Conservation (phyloP, 1,284 basidiomycete genomes). For the Trametes sp. region DNA sequence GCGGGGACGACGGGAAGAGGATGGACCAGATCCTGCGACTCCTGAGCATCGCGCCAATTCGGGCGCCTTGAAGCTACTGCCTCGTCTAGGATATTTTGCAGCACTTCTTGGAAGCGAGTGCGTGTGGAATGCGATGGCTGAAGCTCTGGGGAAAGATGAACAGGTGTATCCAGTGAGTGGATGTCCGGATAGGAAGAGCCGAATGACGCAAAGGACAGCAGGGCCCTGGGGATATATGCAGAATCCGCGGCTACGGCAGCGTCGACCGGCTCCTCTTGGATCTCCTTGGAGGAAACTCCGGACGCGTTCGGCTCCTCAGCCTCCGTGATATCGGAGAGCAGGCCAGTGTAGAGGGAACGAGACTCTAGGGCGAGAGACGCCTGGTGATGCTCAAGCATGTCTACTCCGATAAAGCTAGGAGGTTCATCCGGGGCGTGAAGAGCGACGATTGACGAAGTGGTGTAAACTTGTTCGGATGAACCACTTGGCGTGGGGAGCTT, state of each 20-base stretch:
- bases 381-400: not conserved
- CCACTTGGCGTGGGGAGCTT: not conserved
- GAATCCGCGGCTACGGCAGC: not conserved
- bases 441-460: not conserved
- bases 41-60: constrained; percentile 10
- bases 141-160: not conserved
- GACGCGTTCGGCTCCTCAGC: constrained; percentile 16
- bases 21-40: not conserved
- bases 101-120: not conserved
- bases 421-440: not conserved
- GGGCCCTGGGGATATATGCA: not conserved
- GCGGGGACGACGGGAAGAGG: not conserved
- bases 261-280: no score
- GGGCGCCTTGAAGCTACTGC: constrained; percentile 15
- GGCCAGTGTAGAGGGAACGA: constrained; percentile 1
- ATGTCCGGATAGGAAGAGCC: constrained; percentile 30
- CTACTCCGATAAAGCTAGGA: no score
- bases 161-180: not conserved
- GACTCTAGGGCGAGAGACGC: not conserved
- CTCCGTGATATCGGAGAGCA: constrained; percentile 28
- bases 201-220: constrained; percentile 30
- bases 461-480: not conserved
- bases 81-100: not conserved
- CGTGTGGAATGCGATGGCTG: not conserved
- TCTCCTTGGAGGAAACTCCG: not conserved